phyloP scores from a whole-genome alignment of 768 basidiomycete species.

The Botryobasidium botryosum region DNA sequence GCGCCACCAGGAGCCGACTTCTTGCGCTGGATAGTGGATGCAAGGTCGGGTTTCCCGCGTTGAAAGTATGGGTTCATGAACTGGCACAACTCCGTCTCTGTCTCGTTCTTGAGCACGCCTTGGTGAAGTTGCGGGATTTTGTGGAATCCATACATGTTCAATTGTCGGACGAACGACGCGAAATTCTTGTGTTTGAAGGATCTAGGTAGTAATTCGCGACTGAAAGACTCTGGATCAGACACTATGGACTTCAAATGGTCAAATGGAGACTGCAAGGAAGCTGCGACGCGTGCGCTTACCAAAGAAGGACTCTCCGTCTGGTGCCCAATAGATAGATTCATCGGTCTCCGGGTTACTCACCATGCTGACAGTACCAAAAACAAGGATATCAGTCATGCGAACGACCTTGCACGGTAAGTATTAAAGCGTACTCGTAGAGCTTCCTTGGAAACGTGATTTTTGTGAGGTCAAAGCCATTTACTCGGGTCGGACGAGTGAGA shows the following conservation, averaged over 20 bases:
- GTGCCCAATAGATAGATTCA: conserved; percentile 82
- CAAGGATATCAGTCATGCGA: conserved; percentile 5
- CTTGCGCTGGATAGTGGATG: conserved; percentile 79
- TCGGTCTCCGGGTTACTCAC: conserved; percentile 73
- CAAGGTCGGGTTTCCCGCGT: conserved; percentile 72
- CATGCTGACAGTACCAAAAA: conserved; percentile 39
- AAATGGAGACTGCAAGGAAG: conserved; percentile 5
- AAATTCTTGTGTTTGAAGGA: conserved; percentile 99
- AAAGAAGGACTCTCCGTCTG: conserved; percentile 81
- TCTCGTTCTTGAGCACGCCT: conserved; percentile 72
- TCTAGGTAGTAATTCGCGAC: conserved; percentile 70
- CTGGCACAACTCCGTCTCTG: conserved; percentile 74
- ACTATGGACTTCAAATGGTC: conserved; percentile 30
- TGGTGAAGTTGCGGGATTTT: conserved; percentile 93
- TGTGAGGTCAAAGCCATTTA: too few relatives aligned
- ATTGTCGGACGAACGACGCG: conserved; percentile 75
- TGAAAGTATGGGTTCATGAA: conserved; percentile 84
- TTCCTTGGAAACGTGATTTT: conserved; percentile 91
- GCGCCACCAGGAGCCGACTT: conserved; percentile 26
- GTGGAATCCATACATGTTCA: conserved; percentile 95
- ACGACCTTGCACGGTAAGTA: conserved; percentile 7
- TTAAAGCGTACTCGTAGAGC: conserved; percentile 55
- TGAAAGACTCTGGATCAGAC: conserved; percentile 79
- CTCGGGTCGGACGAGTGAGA: conserved; percentile 6
- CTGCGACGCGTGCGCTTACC: conserved; percentile 28